phyloP scores from a whole-genome alignment of 1,139 yeast genomes.

The Kodamaea sp. region DNA sequence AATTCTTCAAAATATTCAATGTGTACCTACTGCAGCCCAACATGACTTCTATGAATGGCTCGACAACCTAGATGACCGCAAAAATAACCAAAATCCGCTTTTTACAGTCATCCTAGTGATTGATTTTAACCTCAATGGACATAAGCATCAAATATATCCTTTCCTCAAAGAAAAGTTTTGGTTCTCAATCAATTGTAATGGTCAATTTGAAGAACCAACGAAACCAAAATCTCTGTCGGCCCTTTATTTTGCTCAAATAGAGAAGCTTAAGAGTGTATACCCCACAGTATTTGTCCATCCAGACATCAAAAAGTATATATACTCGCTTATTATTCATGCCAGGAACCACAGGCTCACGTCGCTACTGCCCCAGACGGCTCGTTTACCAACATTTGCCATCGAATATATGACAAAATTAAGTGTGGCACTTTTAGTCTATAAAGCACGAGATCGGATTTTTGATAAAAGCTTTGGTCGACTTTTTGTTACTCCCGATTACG shows the following conservation, averaged over 20 bases:
- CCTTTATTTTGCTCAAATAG: slow-evolving; percentile 1
- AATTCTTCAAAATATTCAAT: slow-evolving; percentile 19
- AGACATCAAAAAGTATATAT: slow-evolving; percentile 36
- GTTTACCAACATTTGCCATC: slow-evolving; percentile 34
- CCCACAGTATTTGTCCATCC: slow-evolving; percentile 30
- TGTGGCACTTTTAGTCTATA: slow-evolving; percentile 30
- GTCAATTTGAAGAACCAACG: slow-evolving; percentile 8
- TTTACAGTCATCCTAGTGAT: slow-evolving; percentile 27
- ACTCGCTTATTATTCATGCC: slow-evolving; percentile 37
- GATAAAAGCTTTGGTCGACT: slow-evolving; percentile 11
- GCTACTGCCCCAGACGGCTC: slow-evolving; percentile 34
- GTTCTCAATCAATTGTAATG: slow-evolving; percentile 24
- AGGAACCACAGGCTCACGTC: slow-evolving; percentile 41
- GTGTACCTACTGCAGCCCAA: slow-evolving; percentile 18
- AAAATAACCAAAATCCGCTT: slow-evolving; percentile 13
- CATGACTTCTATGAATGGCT: slow-evolving; percentile 25
- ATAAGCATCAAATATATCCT: slow-evolving; percentile 22
- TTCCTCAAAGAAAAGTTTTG: slow-evolving; percentile 39
- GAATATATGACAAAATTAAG: slow-evolving; percentile 28
- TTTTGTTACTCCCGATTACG: slow-evolving; percentile 39
- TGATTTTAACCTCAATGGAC: slow-evolving; percentile 11
- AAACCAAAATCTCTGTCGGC: slow-evolving; percentile 3
- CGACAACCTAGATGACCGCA: slow-evolving; percentile 15
- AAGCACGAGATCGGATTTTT: neutral
- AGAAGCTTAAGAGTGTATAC: slow-evolving; percentile 7